A percentile compares a stretch with the other conserved stretches of the same genome.
These are phyloP conservation scores for Fusarium odoratissimum DNA, from an alignment of 2,329 filamentous ascomycete genomes.

Conservation along the genomic window DNA sequence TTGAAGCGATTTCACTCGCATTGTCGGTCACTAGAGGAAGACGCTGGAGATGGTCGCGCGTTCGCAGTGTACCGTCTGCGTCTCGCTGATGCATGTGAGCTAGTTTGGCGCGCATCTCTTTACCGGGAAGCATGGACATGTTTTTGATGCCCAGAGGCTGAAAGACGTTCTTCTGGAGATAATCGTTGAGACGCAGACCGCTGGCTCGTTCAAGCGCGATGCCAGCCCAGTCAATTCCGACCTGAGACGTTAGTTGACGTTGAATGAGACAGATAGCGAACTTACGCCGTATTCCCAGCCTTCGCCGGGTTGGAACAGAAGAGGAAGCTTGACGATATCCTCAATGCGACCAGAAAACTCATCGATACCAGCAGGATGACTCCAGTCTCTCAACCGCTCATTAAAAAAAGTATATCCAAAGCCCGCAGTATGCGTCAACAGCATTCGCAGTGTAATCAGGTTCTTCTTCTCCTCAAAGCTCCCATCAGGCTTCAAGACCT, in stretches of 20 bases:
- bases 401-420: constrained; percentile 69
- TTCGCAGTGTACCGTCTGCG: constrained; percentile 54
- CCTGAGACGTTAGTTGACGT: constrained; percentile 48
- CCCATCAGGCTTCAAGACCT: constrained; percentile 57
- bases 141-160: constrained; percentile 60
- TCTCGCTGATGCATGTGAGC: constrained; percentile 67
- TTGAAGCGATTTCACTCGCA: constrained; percentile 54
- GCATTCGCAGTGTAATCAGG: constrained; percentile 67
- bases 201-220: constrained; percentile 59
- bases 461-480: constrained; percentile 57
- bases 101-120: constrained; percentile 64
- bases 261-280: not conserved
- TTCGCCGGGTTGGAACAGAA: constrained; percentile 73
- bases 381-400: constrained; percentile 59
- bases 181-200: constrained; percentile 58
- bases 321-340: constrained; percentile 61
- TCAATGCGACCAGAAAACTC: constrained; percentile 67
- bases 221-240: constrained; percentile 65
- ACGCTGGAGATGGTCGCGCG: constrained; percentile 63
- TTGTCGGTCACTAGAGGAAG: constrained; percentile 54
- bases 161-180: constrained; percentile 61
- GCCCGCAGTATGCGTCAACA: constrained; percentile 66
- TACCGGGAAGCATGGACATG: constrained; percentile 67
- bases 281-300: constrained; percentile 70
- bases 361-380: constrained; percentile 62